Percentiles rank a stretch among this genome's conserved stretches.
Evolutionary conservation across 2,329 filamentous ascomycete species (phyloP).

Genomic region (Magnaporthiopsis poae): DNA sequence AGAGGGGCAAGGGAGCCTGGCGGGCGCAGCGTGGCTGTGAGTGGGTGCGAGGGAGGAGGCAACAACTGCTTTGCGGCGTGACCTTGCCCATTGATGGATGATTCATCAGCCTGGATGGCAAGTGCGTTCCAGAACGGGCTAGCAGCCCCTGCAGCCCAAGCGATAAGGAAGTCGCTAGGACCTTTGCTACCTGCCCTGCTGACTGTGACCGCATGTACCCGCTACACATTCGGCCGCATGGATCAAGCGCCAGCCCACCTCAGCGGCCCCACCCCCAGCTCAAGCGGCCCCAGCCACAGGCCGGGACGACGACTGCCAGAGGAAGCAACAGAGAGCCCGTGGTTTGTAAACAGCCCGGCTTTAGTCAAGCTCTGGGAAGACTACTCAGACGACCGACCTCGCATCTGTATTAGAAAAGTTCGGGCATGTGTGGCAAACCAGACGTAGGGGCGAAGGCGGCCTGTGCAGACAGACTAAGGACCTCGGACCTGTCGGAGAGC

Average conservation of each 20-base stretch:
- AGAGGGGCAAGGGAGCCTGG: constrained; percentile 5
- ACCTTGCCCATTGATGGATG: constrained; percentile 1
- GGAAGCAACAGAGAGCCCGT: not conserved
- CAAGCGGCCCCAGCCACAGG: not conserved
- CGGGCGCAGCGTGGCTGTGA: constrained; percentile 3
- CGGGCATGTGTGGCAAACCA: not conserved
- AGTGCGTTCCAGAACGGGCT: constrained; percentile 5
- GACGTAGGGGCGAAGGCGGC: not conserved
- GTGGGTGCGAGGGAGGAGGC: not conserved
- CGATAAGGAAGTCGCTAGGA: not conserved
- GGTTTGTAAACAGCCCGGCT: not conserved
- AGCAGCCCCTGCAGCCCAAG: constrained; percentile 1
- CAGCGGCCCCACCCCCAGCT: not conserved
- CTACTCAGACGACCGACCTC: no score
- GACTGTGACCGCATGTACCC: not conserved
- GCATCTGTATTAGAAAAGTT: not conserved
- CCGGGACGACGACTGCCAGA: no score
- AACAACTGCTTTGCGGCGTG: not conserved
- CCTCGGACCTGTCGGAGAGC: not conserved
- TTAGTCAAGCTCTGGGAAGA: not conserved
- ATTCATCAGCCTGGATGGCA: constrained; percentile 5
- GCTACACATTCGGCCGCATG: not conserved
- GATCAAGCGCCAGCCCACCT: not conserved
- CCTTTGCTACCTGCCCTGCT: not conserved
- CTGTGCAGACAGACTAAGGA: not conserved